Percentiles rank a stretch among this genome's conserved stretches.
phyloP scores from a whole-genome alignment of 164 flowering plant genomes.

The Chimonanthus praecox region DNA sequence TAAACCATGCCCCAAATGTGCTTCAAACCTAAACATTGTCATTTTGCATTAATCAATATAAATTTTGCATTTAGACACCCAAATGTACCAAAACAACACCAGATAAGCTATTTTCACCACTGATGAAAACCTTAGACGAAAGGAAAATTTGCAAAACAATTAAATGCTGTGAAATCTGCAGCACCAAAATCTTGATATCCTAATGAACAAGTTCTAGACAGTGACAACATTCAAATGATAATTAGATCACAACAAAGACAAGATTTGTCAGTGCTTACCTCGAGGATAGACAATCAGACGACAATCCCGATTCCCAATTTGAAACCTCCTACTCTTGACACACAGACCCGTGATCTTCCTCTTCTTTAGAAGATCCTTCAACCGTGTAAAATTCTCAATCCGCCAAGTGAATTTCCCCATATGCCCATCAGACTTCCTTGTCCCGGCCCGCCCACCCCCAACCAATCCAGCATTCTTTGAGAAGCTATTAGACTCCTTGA shows the following conservation, averaged over 20 bases:
- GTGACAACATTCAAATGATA: no score
- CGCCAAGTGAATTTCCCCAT: constrained; percentile 89
- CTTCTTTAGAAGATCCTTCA: constrained; percentile 93
- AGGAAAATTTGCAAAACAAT: no score
- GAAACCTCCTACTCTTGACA: constrained; percentile 96
- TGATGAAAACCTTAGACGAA: no score
- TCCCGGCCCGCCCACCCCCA: constrained; percentile 38
- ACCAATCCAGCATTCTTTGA: constrained; percentile 63
- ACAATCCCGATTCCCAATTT: constrained; percentile 92
- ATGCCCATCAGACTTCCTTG: constrained; percentile 82
- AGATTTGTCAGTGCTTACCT: constrained; percentile 41
- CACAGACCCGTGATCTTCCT: constrained; percentile 96
- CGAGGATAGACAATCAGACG: constrained; percentile 97
- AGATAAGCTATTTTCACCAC: no score
- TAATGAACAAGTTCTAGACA: no score
- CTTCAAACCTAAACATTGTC: not conserved
- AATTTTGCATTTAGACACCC: no score
- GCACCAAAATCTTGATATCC: no score
- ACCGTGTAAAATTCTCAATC: constrained; percentile 84
- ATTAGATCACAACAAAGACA: not conserved
- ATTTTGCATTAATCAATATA: no score
- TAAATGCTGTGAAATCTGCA: no score
- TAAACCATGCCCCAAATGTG: not conserved
- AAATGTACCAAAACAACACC: no score
- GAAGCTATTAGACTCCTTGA: constrained; percentile 77